These are phyloP conservation scores for Xylaria nigripes DNA, from an alignment of 495 filamentous ascomycete genomes.

Conservation along the genomic window DNA sequence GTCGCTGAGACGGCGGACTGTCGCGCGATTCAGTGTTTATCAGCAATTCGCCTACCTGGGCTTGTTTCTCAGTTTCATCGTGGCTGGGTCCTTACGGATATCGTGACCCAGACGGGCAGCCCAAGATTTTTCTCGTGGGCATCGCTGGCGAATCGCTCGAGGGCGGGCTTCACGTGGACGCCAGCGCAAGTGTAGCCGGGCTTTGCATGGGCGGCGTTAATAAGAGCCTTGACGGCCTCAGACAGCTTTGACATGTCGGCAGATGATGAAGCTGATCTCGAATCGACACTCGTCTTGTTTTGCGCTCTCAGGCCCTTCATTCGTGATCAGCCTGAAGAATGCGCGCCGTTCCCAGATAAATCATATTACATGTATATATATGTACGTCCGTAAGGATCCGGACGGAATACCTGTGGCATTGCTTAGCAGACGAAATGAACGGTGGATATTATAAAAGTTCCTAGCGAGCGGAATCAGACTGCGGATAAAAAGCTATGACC, in stretches of 20 bases:
- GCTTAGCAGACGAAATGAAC: no score
- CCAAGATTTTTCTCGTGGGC: conserved; percentile 39
- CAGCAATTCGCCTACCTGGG: not conserved
- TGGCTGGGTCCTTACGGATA: conserved; percentile 18
- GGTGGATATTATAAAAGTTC: no score
- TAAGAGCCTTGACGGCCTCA: conserved; percentile 57
- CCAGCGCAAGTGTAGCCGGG: conserved; percentile 56
- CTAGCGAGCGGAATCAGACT: no score
- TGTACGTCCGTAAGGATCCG: no score
- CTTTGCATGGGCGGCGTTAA: conserved; percentile 58
- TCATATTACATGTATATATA: no score
- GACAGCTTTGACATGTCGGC: conserved; percentile 75
- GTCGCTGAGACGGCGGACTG: conserved; percentile 67
- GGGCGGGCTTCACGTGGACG: conserved; percentile 40
- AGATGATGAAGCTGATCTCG: no score
- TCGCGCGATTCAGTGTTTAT: not conserved
- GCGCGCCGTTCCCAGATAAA: no score
- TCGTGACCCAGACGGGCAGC: conserved; percentile 24
- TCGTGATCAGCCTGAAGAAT: no score
- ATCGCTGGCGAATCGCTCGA: conserved; percentile 45
- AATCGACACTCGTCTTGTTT: no score
- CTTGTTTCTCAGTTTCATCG: not conserved
- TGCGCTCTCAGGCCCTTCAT: no score
- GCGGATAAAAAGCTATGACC: no score
- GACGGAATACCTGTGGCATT: no score